Conservation (phyloP, 1,284 basidiomycete species). For the Ustilago tritici region DNA sequence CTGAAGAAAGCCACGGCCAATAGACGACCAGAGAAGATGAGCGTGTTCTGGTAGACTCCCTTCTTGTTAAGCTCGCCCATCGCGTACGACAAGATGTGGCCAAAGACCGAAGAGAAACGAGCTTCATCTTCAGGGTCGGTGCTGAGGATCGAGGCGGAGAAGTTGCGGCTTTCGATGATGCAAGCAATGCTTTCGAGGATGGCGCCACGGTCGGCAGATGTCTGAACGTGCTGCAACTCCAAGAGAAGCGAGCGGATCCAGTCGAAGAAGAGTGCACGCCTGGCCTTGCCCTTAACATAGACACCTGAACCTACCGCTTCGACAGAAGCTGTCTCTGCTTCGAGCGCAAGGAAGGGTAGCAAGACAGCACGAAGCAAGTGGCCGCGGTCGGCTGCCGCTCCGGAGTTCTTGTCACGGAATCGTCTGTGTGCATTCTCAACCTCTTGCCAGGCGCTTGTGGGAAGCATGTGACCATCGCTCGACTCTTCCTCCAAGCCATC, state of each 20-base stretch:
- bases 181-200: slow-evolving; percentile 66
- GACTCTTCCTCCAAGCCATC: slow-evolving; percentile 47
- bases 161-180: slow-evolving; percentile 64
- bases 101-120: slow-evolving; percentile 60
- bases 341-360: slow-evolving; percentile 64
- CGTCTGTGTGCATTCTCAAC: slow-evolving; percentile 56
- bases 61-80: slow-evolving; percentile 68
- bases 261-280: slow-evolving; percentile 63
- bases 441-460: slow-evolving; percentile 62
- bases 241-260: slow-evolving; percentile 62
- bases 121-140: slow-evolving; percentile 53
- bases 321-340: slow-evolving; percentile 58
- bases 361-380: slow-evolving; percentile 58
- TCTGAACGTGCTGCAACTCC: slow-evolving; percentile 64
- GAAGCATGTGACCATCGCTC: slow-evolving; percentile 52
- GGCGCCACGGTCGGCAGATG: slow-evolving; percentile 64
- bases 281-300: slow-evolving; percentile 46
- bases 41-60: slow-evolving; percentile 67
- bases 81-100: slow-evolving; percentile 61
- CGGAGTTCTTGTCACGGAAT: slow-evolving; percentile 46
- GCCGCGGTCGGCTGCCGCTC: slow-evolving; percentile 52
- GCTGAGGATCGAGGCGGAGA: slow-evolving; percentile 50
- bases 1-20: slow-evolving; percentile 65
- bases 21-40: slow-evolving; percentile 64
- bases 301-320: slow-evolving; percentile 46